Conservation (phyloP, 495 filamentous ascomycete species). For the Achaetomiella virescens region DNA sequence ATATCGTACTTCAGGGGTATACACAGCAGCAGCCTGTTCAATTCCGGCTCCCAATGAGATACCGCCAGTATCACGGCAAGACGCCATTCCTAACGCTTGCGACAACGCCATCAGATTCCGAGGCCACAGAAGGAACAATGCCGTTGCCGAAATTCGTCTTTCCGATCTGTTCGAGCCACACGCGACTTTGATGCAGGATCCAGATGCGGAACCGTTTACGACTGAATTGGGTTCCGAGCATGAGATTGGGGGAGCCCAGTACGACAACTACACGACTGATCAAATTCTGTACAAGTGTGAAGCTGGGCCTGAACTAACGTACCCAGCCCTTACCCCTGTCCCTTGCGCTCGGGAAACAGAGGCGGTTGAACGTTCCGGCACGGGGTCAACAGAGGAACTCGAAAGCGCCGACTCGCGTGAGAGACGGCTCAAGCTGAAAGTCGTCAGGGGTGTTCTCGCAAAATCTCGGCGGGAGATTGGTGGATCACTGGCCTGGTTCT, state of each 20-base stretch:
- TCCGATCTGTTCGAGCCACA: background rate
- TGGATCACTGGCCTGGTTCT: background rate
- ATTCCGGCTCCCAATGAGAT: background rate
- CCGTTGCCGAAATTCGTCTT: conserved; percentile 7
- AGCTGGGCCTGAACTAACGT: background rate
- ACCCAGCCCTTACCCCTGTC: too few relatives aligned
- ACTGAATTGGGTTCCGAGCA: too few relatives aligned
- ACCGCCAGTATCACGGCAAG: background rate
- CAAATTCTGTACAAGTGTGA: background rate
- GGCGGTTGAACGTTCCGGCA: background rate
- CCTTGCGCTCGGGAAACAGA: too few relatives aligned
- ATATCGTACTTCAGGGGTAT: background rate
- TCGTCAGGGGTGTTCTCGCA: conserved; percentile 23
- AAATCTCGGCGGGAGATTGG: background rate
- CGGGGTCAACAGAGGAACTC: background rate
- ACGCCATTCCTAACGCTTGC: background rate
- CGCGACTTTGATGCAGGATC: background rate
- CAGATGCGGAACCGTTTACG: background rate
- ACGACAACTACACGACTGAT: too few relatives aligned
- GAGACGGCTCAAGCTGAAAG: conserved; percentile 19
- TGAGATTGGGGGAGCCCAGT: too few relatives aligned
- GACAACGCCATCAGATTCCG: background rate
- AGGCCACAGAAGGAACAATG: conserved; percentile 9
- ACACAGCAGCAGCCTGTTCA: background rate
- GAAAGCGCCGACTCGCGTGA: background rate